A percentile compares a stretch with the other conserved stretches of the same genome.
phyloP scores from a whole-genome alignment of 2,329 filamentous ascomycete genomes.

The Phoma sp. region DNA sequence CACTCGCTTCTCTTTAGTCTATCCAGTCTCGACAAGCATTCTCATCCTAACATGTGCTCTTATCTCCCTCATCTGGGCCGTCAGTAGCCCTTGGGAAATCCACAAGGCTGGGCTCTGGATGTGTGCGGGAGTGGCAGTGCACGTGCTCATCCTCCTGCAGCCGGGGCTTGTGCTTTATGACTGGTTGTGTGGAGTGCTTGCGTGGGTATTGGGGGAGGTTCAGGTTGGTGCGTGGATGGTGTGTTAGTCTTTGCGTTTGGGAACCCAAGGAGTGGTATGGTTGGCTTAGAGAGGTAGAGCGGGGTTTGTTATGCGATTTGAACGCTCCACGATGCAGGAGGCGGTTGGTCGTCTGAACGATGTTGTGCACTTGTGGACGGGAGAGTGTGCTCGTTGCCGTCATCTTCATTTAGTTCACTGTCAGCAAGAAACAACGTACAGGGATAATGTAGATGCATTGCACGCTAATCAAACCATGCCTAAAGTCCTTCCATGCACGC shows the following conservation, averaged over 20 bases:
- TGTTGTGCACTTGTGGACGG: no score
- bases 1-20: not conserved
- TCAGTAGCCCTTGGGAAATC: not conserved
- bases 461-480: conserved; percentile 16
- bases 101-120: no score
- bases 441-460: conserved; percentile 15
- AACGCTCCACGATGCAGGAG: no score
- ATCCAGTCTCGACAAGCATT: not conserved
- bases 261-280: no score
- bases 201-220: not conserved
- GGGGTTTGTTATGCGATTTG: no score
- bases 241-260: not conserved
- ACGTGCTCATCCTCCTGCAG: not conserved
- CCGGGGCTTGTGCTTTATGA: not conserved
- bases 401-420: not conserved
- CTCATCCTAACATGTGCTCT: not conserved
- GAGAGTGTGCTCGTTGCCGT: no score
- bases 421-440: not conserved
- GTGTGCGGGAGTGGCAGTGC: not conserved
- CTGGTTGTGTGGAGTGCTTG: not conserved
- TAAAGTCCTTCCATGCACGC: conserved; percentile 9
- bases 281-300: no score
- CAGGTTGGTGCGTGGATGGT: not conserved
- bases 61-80: not conserved
- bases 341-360: not conserved